A percentile compares a stretch with the other conserved stretches of the same genome.
Conservation (phyloP, 306 rosid species). For the Sphenostylis stenocarpa region DNA sequence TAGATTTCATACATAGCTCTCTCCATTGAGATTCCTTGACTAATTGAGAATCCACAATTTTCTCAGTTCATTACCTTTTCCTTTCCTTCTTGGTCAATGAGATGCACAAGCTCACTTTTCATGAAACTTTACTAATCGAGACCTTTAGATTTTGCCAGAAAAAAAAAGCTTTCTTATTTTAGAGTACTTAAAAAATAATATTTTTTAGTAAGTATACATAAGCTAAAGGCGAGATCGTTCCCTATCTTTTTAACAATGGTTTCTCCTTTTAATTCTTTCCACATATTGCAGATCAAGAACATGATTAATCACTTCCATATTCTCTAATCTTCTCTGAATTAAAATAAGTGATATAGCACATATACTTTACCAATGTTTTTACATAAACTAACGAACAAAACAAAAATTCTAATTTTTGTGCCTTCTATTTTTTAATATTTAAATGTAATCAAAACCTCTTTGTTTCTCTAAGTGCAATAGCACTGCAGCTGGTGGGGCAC, state of each 20-base stretch:
- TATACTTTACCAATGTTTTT: not conserved
- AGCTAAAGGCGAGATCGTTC: not conserved
- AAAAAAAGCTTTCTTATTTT: conserved; percentile 34
- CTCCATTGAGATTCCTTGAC: not conserved
- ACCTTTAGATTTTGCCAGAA: conserved; percentile 30
- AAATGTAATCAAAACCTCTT: conserved; percentile 7
- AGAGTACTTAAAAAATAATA: conserved; percentile 1
- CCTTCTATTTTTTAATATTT: not conserved
- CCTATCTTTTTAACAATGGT: not conserved
- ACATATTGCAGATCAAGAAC: not conserved
- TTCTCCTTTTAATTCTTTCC: not conserved
- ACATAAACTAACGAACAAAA: not conserved
- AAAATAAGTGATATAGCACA: not conserved
- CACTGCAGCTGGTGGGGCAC: conserved; percentile 77
- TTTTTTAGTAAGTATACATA: not conserved
- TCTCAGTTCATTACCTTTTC: not conserved
- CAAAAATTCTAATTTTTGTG: not conserved
- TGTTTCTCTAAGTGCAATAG: conserved; percentile 67
- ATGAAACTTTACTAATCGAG: conserved; percentile 39
- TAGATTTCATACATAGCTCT: conserved; percentile 15
- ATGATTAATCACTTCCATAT: not conserved
- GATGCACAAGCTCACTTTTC: conserved; percentile 28
- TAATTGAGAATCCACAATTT: conserved; percentile 4
- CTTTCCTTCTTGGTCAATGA: conserved; percentile 18
- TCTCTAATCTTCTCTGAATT: conserved; percentile 4